Conservation (phyloP, 306 rosid species). For the Herpetospermum pedunculosum region DNA sequence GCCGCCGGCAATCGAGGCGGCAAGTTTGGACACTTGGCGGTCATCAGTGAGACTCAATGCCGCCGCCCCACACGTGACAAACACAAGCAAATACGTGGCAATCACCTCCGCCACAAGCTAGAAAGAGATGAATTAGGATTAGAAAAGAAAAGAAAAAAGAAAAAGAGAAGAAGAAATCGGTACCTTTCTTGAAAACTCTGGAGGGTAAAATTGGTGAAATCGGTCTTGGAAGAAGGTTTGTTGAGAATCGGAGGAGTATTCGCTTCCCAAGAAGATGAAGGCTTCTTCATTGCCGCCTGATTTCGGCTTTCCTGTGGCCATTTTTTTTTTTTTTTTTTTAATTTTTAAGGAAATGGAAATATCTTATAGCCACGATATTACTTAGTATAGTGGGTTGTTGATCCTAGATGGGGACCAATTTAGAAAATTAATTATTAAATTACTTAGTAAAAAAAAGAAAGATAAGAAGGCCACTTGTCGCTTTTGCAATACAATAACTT, state of each 20-base stretch:
- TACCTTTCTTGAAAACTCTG: neutral
- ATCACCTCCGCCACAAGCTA: constrained; percentile 68
- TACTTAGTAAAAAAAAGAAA: too few species aligned
- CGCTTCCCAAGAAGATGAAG: neutral
- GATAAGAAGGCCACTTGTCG: too few species aligned
- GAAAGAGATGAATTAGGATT: too few species aligned
- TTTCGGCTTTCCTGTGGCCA: too few species aligned
- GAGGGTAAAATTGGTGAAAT: neutral
- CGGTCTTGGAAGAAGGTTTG: neutral
- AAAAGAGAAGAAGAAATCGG: neutral
- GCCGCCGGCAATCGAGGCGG: constrained; percentile 67
- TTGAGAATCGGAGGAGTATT: neutral
- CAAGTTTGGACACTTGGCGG: constrained; percentile 41
- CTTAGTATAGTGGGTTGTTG: too few species aligned
- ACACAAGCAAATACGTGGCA: constrained; percentile 63
- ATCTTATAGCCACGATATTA: too few species aligned
- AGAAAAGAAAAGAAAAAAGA: too few species aligned
- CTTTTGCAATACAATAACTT: too few species aligned
- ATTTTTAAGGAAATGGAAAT: too few species aligned
- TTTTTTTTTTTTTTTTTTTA: too few species aligned
- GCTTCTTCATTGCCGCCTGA: neutral
- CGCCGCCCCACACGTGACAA: constrained; percentile 61
- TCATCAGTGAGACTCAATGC: constrained; percentile 40
- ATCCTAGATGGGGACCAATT: too few species aligned
- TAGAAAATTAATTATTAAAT: too few species aligned